Percentiles rank a stretch among this genome's conserved stretches.
These are phyloP conservation scores for Fusarium devonianum DNA, from an alignment of 2,329 filamentous ascomycete species.

Conservation along the genomic window DNA sequence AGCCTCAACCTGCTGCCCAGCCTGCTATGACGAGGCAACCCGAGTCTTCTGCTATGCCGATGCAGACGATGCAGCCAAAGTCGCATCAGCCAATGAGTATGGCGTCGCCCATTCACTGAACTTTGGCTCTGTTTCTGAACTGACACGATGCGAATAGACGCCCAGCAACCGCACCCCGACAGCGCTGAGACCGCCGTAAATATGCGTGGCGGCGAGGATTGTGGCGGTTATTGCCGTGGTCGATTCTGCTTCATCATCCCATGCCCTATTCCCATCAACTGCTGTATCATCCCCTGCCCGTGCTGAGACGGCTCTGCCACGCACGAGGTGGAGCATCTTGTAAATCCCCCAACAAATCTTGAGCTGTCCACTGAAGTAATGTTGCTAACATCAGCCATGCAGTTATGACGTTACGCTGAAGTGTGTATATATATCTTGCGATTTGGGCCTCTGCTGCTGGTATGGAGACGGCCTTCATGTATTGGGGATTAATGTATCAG, in stretches of 20 bases:
- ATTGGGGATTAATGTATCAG: too few relatives aligned
- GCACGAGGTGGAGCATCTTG: too few relatives aligned
- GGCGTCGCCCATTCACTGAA: not conserved
- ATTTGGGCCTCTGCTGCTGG: too few relatives aligned
- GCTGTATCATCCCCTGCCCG: constrained; percentile 40
- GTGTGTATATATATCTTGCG: too few relatives aligned
- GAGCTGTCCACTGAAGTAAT: too few relatives aligned
- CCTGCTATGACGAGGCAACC: not conserved
- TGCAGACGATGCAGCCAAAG: constrained; percentile 3
- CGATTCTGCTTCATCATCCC: constrained; percentile 50
- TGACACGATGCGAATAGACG: constrained; percentile 10
- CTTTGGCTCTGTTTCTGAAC: too few relatives aligned
- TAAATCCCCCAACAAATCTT: too few relatives aligned
- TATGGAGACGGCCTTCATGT: too few relatives aligned
- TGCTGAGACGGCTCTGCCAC: too few relatives aligned
- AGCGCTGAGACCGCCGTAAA: constrained; percentile 21
- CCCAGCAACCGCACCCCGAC: constrained; percentile 30
- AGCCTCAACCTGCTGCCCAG: not conserved
- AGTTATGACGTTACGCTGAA: too few relatives aligned
- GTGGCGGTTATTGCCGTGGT: constrained; percentile 42
- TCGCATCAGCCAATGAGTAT: constrained; percentile 1
- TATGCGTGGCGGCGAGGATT: constrained; percentile 42
- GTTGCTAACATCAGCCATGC: too few relatives aligned
- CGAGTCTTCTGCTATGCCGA: not conserved
- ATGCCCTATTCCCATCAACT: constrained; percentile 48